Base-by-base conservation (phyloP, 805 yeast genomes). In the Candida taoyuanica region DNA sequence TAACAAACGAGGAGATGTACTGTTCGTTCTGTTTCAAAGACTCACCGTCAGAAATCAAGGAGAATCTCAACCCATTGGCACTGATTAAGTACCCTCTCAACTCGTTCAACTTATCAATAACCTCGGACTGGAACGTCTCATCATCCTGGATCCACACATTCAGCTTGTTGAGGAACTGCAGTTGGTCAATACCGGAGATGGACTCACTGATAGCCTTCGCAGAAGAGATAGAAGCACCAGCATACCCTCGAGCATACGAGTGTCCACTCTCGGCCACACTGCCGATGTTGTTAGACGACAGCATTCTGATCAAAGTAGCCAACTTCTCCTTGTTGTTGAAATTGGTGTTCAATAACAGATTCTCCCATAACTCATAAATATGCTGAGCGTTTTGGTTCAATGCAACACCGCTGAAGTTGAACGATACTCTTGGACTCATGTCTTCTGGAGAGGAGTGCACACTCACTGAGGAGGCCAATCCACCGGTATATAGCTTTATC, bases 201-300 rank as follows among this genome's bases (percentile, higher is more conserved):
- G 65, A 53, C 52, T 91, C 94, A 37, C 68, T 68, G 15, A 88
- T 68, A 5, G 77, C 69, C 37, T 76, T 76, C 15, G 78, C 68
- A 1, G 73, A 64, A 2, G 87, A 77, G 4, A 87, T 60, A 20
- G 74, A 70, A 0, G 95, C 72, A 17, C 76, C 67, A 2, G 95
- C 80, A 50, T 67, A 74, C 5, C 78, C 68, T 48, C 78, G 72
- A 3, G 98, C 96, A 61, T 74, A 89, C 2, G 81, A 65, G 56
- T 93, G 97, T 1, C 98, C 98, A 39, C 83, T 68, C 40, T 89
- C 93, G 8, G 96, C 89, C 36, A 93, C 77, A 6, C 74, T 68
- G 52, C 89, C 80, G 40, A 86, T 66, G 53, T 85, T 85, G 50
- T 86, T 89, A 24, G 88, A 79, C 0, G 85, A 82, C 52, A 82